Evolutionary conservation across 2,329 filamentous ascomycete genomes (phyloP).

Genomic region (Cladosporium sp.): DNA sequence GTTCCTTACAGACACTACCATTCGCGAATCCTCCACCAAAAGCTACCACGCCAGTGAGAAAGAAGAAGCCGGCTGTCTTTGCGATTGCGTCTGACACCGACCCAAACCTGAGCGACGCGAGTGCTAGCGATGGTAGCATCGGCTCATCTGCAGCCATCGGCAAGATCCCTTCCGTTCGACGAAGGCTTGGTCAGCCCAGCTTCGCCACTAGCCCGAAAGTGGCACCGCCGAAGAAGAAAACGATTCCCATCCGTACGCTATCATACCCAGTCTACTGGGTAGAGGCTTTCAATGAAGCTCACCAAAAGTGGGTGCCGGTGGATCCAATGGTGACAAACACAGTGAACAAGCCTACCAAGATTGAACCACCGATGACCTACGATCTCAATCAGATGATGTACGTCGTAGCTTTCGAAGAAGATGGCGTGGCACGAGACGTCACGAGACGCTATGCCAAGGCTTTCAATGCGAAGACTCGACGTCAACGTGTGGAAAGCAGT

Average conservation of each 20-base stretch:
- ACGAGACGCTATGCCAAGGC: constrained; percentile 84
- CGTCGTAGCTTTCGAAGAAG: constrained; percentile 79
- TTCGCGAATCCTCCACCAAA: constrained; percentile 58
- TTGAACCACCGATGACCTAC: constrained; percentile 83
- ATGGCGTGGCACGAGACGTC: constrained; percentile 77
- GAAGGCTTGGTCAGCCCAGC: constrained; percentile 36
- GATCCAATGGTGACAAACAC: constrained; percentile 81
- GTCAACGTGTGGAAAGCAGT: constrained; percentile 71
- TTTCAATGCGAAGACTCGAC: constrained; percentile 87
- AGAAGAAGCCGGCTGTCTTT: constrained; percentile 39
- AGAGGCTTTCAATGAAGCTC: constrained; percentile 80
- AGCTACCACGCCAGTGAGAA: constrained; percentile 45
- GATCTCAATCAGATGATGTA: constrained; percentile 76
- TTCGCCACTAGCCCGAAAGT: constrained; percentile 22
- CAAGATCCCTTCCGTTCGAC: constrained; percentile 32
- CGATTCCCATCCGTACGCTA: constrained; percentile 63
- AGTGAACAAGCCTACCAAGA: constrained; percentile 70
- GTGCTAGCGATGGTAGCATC: constrained; percentile 29
- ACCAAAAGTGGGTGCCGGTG: constrained; percentile 88
- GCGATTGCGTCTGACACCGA: constrained; percentile 28
- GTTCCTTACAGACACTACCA: constrained; percentile 81
- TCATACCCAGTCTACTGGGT: constrained; percentile 89
- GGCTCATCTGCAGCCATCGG: constrained; percentile 24
- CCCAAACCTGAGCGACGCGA: constrained; percentile 19
- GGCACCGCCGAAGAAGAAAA: constrained; percentile 32